Evolutionary conservation across 257 asterid genomes (phyloP).

Genomic region (Jasminum sambac): DNA sequence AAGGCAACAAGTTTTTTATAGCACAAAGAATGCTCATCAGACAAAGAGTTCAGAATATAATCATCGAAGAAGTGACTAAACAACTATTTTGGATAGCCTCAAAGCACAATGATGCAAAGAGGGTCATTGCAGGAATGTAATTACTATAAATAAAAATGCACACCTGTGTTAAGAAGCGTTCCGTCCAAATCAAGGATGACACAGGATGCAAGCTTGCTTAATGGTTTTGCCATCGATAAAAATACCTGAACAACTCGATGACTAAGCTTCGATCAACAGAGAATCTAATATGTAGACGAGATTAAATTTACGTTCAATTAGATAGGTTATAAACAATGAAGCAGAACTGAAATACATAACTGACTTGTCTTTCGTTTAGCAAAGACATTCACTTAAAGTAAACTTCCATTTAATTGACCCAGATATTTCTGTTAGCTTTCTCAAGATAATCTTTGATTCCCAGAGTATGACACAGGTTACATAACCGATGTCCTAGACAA

Average conservation of each 20-base stretch:
- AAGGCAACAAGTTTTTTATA: neutral
- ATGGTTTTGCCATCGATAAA: slow-evolving; percentile 43
- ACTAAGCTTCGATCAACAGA: slow-evolving; percentile 25
- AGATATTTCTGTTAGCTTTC: neutral
- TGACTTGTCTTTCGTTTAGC: neutral
- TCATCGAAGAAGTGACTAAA: slow-evolving; percentile 17
- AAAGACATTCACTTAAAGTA: neutral
- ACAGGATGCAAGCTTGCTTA: slow-evolving; percentile 61
- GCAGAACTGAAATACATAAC: no score
- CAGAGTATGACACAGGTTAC: neutral
- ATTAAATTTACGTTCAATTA: neutral
- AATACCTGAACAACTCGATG: slow-evolving; percentile 5
- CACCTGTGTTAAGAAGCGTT: slow-evolving; percentile 88
- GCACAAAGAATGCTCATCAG: neutral
- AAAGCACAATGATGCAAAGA: neutral
- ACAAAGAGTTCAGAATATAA: neutral
- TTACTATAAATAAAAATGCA: slow-evolving; percentile 16
- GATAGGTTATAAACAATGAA: neutral
- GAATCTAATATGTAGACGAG: neutral
- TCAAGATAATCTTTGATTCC: neutral
- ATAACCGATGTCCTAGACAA: neutral
- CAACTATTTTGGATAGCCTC: slow-evolving; percentile 4
- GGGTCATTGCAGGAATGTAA: neutral
- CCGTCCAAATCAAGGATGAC: slow-evolving; percentile 96
- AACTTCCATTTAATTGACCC: neutral